These are phyloP conservation scores for Phoma herbarum DNA, from an alignment of 2,329 filamentous ascomycete species.

Conservation along the genomic window DNA sequence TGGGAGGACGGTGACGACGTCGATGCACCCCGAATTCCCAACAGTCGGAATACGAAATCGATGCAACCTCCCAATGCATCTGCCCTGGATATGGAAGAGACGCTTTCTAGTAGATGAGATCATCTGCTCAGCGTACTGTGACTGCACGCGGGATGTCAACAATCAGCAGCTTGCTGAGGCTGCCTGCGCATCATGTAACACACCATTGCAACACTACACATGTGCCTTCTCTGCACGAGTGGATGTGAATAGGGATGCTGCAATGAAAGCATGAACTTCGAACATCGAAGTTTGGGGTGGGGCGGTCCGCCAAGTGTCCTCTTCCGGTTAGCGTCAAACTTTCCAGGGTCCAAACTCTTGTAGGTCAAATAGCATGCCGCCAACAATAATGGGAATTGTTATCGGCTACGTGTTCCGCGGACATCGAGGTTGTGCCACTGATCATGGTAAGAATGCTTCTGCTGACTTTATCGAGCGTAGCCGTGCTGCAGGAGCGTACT, in stretches of 20 bases:
- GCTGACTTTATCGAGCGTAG: not conserved
- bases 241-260: slow-evolving; percentile 3
- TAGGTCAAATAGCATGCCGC: not conserved
- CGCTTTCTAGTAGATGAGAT: not conserved
- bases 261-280: not conserved
- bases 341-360: not conserved
- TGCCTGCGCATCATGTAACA: slow-evolving; percentile 3
- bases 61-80: not conserved
- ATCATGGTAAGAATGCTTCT: not conserved
- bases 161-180: not conserved
- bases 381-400: not conserved
- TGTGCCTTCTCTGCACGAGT: not conserved
- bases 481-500: not conserved
- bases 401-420: not conserved
- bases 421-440: not conserved
- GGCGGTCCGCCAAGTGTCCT: not conserved
- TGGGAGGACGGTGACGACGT: not conserved
- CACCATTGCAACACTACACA: slow-evolving; percentile 5
- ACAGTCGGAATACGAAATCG: not conserved
- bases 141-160: not conserved
- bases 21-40: not conserved
- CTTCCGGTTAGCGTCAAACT: not conserved
- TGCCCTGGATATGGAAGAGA: not conserved
- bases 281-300: not conserved
- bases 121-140: not conserved